These are phyloP conservation scores for Sarcomyxa edulis DNA, from an alignment of 768 basidiomycete genomes.

Conservation along the genomic window DNA sequence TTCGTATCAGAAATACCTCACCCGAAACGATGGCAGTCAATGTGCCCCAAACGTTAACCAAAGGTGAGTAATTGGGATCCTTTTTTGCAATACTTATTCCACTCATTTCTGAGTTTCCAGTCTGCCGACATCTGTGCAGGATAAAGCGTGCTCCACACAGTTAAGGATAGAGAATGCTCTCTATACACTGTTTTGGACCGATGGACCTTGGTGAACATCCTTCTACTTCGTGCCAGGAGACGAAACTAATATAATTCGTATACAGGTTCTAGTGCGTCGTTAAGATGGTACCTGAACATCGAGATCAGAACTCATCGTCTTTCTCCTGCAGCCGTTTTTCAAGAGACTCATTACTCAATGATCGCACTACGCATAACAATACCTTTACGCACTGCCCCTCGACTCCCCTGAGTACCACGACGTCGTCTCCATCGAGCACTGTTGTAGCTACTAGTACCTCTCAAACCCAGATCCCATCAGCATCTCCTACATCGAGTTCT, in stretches of 20 bases:
- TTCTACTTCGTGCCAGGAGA: no score
- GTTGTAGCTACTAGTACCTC: no score
- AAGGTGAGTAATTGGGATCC: constrained; percentile 12
- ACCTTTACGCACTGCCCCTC: constrained; percentile 25
- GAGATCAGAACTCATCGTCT: not conserved
- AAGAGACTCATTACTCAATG: constrained; percentile 9
- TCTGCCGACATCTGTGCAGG: constrained; percentile 15
- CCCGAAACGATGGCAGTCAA: constrained; percentile 6
- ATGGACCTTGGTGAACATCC: constrained; percentile 15
- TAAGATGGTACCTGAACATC: no score
- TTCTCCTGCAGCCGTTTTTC: constrained; percentile 14
- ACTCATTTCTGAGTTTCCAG: constrained; percentile 5
- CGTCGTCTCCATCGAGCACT: no score
- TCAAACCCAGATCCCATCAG: no score
- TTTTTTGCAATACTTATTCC: no score
- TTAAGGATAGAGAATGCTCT: constrained; percentile 17
- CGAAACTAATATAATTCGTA: not conserved
- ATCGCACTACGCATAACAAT: constrained; percentile 20
- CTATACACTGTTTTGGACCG: constrained; percentile 13
- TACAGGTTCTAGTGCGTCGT: constrained; percentile 4
- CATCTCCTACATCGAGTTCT: no score
- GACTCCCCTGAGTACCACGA: no score
- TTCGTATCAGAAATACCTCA: constrained; percentile 6
- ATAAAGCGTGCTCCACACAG: constrained; percentile 12
- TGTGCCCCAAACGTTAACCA: constrained; percentile 16